phyloP scores from a whole-genome alignment of 805 yeast species.

The Zygosaccharomyces bailii region DNA sequence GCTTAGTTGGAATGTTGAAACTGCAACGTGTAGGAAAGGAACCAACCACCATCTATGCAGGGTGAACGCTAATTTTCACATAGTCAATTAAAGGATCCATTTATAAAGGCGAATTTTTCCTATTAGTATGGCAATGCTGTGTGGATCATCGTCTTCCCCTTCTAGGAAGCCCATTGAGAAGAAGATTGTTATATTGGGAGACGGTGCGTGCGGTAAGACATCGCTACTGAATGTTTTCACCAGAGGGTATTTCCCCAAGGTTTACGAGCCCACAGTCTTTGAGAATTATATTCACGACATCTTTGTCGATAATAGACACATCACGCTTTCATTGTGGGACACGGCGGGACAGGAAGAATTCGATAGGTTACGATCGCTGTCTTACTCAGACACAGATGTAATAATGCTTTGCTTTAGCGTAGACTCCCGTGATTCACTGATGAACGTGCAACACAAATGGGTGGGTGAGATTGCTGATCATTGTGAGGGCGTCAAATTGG shows the following conservation, averaged over 20 bases:
- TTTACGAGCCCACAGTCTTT: constrained; percentile 96
- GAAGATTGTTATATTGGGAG: constrained; percentile 91
- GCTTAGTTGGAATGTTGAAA: neutral
- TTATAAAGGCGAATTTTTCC: neutral
- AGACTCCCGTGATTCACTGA: constrained; percentile 90
- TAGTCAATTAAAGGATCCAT: neutral
- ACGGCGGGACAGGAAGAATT: constrained; percentile 99
- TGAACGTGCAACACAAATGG: constrained; percentile 95
- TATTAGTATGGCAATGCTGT: constrained; percentile 23
- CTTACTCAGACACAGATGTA: constrained; percentile 94
- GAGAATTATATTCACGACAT: constrained; percentile 97
- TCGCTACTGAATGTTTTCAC: constrained; percentile 93
- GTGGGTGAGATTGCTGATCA: constrained; percentile 95
- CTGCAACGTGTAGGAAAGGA: neutral
- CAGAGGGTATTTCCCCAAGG: constrained; percentile 96
- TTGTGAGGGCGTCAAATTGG: constrained; percentile 93
- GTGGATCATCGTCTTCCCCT: constrained; percentile 31
- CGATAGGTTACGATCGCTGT: constrained; percentile 85
- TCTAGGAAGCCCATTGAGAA: constrained; percentile 59
- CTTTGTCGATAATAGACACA: constrained; percentile 89
- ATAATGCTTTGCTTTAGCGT: constrained; percentile 95
- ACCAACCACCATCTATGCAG: neutral
- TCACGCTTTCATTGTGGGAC: constrained; percentile 93
- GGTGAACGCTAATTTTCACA: neutral
- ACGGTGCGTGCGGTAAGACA: constrained; percentile 99